phyloP scores from a whole-genome alignment of 768 basidiomycete species.

The Kwoniella bestiolae region DNA sequence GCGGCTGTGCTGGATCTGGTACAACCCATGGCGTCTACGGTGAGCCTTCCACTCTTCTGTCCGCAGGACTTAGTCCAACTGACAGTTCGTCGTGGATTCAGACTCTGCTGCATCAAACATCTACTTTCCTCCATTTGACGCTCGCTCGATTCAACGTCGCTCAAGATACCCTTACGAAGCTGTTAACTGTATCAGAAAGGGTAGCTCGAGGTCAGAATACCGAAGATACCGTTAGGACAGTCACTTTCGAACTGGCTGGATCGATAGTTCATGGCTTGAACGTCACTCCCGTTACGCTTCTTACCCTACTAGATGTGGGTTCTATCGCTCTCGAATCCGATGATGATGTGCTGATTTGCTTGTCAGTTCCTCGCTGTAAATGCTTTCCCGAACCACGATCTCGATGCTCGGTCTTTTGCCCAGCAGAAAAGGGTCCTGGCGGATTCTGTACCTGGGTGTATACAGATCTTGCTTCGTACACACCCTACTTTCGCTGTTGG shows the following conservation, averaged over 20 bases:
- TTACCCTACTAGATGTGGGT: conserved; percentile 29
- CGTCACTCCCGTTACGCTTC: conserved; percentile 28
- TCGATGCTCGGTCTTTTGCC: not conserved
- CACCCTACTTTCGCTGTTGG: conserved; percentile 22
- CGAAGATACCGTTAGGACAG: conserved; percentile 34
- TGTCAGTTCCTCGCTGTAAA: conserved; percentile 21
- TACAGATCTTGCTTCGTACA: conserved; percentile 29
- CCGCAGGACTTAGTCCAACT: not conserved
- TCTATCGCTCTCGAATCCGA: not conserved
- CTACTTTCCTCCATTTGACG: conserved; percentile 37
- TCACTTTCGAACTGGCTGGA: conserved; percentile 30
- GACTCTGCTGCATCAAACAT: conserved; percentile 38
- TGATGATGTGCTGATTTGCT: not conserved
- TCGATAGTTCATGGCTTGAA: conserved; percentile 27
- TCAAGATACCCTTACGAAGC: not conserved
- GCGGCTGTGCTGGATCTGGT: conserved; percentile 17
- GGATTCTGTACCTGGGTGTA: conserved; percentile 29
- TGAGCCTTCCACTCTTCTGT: not conserved
- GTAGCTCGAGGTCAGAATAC: conserved; percentile 14
- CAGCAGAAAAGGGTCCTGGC: conserved; percentile 16
- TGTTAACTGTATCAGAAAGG: conserved; percentile 18
- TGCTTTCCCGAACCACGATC: conserved; percentile 10
- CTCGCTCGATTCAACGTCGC: conserved; percentile 36
- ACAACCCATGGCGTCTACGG: not conserved
- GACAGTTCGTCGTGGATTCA: not conserved